Base-by-base conservation (phyloP, 768 basidiomycete species). In the Mycena filopes region DNA sequence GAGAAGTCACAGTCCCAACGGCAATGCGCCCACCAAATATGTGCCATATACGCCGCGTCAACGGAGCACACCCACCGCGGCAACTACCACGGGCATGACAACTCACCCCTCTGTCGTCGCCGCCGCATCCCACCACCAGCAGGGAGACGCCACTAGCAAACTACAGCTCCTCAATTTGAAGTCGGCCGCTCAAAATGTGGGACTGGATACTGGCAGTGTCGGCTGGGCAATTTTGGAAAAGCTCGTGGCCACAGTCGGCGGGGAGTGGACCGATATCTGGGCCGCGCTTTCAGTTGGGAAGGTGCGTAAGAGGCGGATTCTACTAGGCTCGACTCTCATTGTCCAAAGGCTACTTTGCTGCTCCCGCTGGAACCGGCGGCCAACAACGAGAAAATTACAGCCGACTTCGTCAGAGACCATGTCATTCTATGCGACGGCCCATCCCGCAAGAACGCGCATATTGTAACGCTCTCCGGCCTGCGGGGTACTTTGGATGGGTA, bases 401-500 rank as follows among this genome's bases (percentile, higher is more conserved):
- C 88, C 0, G 91, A 94, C 3, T 89, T 96, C 60, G 80, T 98
- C 31, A 88, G 87, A 73, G 95, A 98, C 72, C 97, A 99, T 74
- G 76, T 97, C 60, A 79, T 87, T 31, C 82, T 95, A 33, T 88
- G 84, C 69, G 87, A 92, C 55, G 81, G 80, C 1, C 73, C 81
- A 18, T 79, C 84, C 1, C 78, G 82, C 25, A 80, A 81, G 38
- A 74, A 80, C 49, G 81, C 85, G 5, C 84, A 85, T 33, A 76
- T 95, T 15, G 84, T 95, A 4, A 94, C 94, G 0, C 78, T 96
- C 38, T 95, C 94, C 0, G 97, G 96, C 6, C 78, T 98, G 28
- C 81, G 96, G 23, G 96, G 94, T 8, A 83, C 80, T 5, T 75
- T 94, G 16, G 79, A 83, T 48, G 83, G 84, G 90, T 93, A 77